phyloP scores from a whole-genome alignment of 257 asterid genomes.

The Jacaranda copaia region DNA sequence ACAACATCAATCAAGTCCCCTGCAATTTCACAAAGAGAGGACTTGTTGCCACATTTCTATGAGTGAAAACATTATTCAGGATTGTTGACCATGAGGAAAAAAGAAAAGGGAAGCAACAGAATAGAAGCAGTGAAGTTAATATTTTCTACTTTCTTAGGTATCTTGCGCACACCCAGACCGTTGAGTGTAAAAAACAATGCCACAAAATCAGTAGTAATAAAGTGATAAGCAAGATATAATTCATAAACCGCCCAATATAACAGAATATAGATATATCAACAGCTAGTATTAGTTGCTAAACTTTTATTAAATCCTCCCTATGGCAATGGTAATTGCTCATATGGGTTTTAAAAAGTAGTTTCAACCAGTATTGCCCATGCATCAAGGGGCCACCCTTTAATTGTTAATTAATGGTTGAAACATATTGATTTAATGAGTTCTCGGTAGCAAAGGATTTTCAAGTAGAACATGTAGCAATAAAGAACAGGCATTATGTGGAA shows the following conservation, averaged over 20 bases:
- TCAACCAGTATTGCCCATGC: neutral
- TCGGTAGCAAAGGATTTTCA: neutral
- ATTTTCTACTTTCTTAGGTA: neutral
- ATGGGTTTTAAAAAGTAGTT: neutral
- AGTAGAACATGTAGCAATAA: neutral
- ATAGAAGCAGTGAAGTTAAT: neutral
- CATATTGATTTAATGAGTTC: neutral
- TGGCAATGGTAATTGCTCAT: constrained; percentile 12
- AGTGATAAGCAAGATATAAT: neutral
- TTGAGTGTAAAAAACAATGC: neutral
- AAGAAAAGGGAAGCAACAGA: constrained; percentile 4
- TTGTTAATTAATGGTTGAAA: constrained; percentile 8
- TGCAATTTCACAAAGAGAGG: constrained; percentile 39
- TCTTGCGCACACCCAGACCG: neutral
- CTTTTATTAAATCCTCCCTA: neutral
- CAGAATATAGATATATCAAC: constrained; percentile 21
- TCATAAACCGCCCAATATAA: neutral
- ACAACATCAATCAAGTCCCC: constrained; percentile 68
- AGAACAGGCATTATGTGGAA: neutral
- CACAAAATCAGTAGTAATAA: neutral
- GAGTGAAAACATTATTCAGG: neutral
- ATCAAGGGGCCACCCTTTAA: too few species aligned
- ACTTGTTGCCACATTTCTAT: constrained; percentile 4
- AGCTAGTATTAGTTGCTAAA: neutral
- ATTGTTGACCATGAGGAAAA: constrained; percentile 6